phyloP scores from a whole-genome alignment of 2,329 filamentous ascomycete species.

The Cytospora schulzeri region DNA sequence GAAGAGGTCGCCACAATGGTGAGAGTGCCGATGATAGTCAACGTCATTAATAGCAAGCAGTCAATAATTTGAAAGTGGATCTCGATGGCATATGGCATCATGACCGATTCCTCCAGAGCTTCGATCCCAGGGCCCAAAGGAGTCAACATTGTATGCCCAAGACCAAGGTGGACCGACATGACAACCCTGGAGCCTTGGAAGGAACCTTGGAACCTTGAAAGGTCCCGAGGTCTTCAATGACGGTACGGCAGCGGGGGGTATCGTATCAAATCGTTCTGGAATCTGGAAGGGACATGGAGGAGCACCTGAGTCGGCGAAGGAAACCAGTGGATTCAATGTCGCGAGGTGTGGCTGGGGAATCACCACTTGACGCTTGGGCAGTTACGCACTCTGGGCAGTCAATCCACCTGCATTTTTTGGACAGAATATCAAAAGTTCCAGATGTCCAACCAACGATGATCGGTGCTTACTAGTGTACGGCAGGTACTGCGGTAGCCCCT shows the following conservation, averaged over 20 bases:
- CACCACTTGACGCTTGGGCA: not conserved
- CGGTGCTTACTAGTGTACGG: not conserved
- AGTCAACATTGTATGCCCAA: not conserved
- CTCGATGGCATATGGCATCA: not conserved
- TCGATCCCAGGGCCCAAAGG: not conserved
- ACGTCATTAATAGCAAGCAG: not conserved
- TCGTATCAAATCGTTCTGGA: slow-evolving; percentile 27
- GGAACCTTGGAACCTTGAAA: not conserved
- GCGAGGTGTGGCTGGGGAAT: not conserved
- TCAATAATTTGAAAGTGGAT: not conserved
- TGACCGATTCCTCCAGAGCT: not conserved
- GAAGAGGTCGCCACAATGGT: too few relatives aligned
- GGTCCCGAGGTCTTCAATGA: too few relatives aligned
- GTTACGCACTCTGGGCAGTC: not conserved
- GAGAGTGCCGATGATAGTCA: not conserved
- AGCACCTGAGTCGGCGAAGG: not conserved
- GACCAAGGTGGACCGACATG: not conserved
- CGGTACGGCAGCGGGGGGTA: slow-evolving; percentile 1
- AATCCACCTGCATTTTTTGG: too few relatives aligned
- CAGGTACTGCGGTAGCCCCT: not conserved
- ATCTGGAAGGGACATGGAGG: not conserved
- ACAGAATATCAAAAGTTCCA: too few relatives aligned
- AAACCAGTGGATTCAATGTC: not conserved
- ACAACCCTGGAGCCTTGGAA: not conserved
- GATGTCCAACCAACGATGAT: too few relatives aligned